phyloP scores from a whole-genome alignment of 1,139 yeast genomes.

The Pichia sp. region DNA sequence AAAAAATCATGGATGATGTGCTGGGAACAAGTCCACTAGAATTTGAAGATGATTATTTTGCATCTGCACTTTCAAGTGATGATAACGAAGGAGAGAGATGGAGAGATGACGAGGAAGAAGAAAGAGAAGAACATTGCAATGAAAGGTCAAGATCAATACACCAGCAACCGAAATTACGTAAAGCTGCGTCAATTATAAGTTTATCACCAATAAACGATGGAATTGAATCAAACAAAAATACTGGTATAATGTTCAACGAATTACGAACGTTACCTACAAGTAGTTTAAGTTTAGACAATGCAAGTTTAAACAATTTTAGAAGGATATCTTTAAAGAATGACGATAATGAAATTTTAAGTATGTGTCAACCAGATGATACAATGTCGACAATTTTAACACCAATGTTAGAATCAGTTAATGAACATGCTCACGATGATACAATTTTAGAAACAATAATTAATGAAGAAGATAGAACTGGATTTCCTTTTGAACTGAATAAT shows the following conservation, averaged over 20 bases:
- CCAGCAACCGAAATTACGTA: neutral
- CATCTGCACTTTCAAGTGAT: constrained; percentile 4
- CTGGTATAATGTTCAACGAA: constrained; percentile 11
- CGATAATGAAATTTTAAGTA: neutral
- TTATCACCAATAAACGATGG: neutral
- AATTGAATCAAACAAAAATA: neutral
- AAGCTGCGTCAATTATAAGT: constrained; percentile 6
- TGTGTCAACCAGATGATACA: constrained; percentile 6
- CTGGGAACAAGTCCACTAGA: constrained; percentile 5
- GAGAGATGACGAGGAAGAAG: neutral
- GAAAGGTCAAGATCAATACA: neutral
- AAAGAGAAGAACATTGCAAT: neutral
- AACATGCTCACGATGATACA: neutral
- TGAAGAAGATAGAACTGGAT: neutral
- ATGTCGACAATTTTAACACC: constrained; percentile 9
- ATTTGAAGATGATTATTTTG: constrained; percentile 13
- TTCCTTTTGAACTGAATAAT: constrained; percentile 16
- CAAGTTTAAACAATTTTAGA: neutral
- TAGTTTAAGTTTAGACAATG: constrained; percentile 8
- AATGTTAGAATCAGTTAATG: neutral
- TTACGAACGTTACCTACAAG: constrained; percentile 10
- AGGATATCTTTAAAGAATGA: neutral
- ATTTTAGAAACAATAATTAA: neutral
- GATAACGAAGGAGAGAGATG: constrained; percentile 6
- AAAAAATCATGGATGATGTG: neutral